Evolutionary conservation across 177 flowering plant genomes (phyloP), one percentile per base, ranked within the genome.

Genomic region (Vitis hybrid): DNA sequence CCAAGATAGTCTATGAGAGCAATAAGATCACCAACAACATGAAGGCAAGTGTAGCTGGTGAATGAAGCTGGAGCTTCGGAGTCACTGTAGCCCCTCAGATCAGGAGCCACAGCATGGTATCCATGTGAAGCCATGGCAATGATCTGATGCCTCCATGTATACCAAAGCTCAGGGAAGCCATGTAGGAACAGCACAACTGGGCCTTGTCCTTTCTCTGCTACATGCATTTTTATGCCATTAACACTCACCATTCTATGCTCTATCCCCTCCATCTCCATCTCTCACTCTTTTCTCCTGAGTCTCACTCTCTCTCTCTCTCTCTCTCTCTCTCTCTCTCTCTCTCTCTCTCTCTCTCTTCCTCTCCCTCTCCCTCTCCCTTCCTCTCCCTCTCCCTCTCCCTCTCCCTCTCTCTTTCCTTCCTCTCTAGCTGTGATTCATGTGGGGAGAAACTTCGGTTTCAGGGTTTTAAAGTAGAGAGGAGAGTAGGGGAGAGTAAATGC

Each of bases 111-210:
- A 3, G 85, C 84, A 15, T 76, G 74, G 76, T 83, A 86, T 1
- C 90, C 87, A 1, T 19, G 33, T 21, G 84, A 55, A 33, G 86
- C 77, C 7, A 87, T 60, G 50, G 82, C 71, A 2, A n/a, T 18
- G 11, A 88, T 83, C 66, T 90, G 94, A 83, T 84, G 87, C 57
- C 89, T 82, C 93, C 89, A 89, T 9, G 88, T 65, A 80, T 85
- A 87, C 84, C 92, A 88, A 29, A 88, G 78, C 62, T 86, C 88
- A 1, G 90, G 91, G 70, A 86, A 89, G 64, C 90, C 91, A 52
- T 87, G 90, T 51, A 88, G 79, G 72, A 90, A 70, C 6, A 88
- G 83, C 0, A 88, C 80, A 1, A 74, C 62, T 0, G 87, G 89
- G 56, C 85, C 85, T 22, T 68, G 13, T 0, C 90, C 92, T 58